Percentiles rank a stretch among this genome's conserved stretches.
These are phyloP conservation scores for Aspergillus texensis DNA, from an alignment of 2,329 filamentous ascomycete species.

Conservation along the genomic window DNA sequence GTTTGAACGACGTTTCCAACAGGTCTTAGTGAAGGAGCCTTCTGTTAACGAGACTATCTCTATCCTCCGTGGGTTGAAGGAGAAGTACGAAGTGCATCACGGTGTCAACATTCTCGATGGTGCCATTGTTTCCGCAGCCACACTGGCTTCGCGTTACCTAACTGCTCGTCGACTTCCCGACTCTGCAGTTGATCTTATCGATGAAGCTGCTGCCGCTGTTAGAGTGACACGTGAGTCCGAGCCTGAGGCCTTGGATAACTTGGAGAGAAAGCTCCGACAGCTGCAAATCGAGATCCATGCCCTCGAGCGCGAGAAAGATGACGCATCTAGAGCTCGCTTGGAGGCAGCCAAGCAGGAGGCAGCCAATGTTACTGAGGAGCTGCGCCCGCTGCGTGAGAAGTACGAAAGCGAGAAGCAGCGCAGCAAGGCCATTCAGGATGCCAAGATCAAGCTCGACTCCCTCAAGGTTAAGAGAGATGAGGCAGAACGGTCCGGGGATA, in stretches of 20 bases:
- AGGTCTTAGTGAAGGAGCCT: slow-evolving; percentile 95
- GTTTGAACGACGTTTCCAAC: slow-evolving; percentile 97
- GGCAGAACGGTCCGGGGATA: slow-evolving; percentile 83
- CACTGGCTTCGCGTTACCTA: slow-evolving; percentile 87
- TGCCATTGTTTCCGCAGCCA: slow-evolving; percentile 89
- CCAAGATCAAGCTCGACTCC: slow-evolving; percentile 91
- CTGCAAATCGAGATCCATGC: slow-evolving; percentile 97
- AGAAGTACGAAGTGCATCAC: slow-evolving; percentile 97
- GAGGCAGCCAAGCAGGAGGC: slow-evolving; percentile 84
- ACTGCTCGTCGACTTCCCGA: slow-evolving; percentile 89
- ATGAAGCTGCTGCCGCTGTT: slow-evolving; percentile 96
- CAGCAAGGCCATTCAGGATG: slow-evolving; percentile 88
- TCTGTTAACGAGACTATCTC: slow-evolving; percentile 87
- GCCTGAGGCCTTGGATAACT: slow-evolving; percentile 90
- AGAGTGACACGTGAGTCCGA: slow-evolving; percentile 94
- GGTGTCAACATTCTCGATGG: slow-evolving; percentile 95
- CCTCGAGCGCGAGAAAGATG: slow-evolving; percentile 88
- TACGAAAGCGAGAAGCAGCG: slow-evolving; percentile 92
- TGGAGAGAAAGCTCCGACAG: slow-evolving; percentile 87
- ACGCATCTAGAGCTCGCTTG: slow-evolving; percentile 83
- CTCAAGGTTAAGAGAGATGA: slow-evolving; percentile 91
- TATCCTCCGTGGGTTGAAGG: slow-evolving; percentile 96
- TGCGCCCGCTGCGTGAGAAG: slow-evolving; percentile 88
- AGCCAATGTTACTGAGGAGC: slow-evolving; percentile 90
- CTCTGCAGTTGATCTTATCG: slow-evolving; percentile 93